Percentiles rank a stretch among this genome's conserved stretches.
Evolutionary conservation across 352 stramenopile species (phyloP).

Genomic region (Pythium inflatum): DNA sequence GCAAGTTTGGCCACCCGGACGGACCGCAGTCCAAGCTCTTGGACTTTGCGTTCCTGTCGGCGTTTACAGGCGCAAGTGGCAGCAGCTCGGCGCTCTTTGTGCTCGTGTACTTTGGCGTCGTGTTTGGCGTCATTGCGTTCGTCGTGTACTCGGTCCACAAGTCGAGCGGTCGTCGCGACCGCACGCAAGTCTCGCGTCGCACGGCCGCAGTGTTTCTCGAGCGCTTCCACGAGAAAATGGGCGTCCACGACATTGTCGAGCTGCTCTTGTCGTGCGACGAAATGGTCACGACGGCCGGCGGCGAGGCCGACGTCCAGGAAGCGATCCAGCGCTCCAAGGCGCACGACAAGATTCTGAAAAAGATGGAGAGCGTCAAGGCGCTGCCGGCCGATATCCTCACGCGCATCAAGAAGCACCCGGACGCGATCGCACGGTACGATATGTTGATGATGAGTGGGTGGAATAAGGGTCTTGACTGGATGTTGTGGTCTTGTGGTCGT

Average conservation of each 20-base stretch:
- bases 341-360: constrained; percentile 82
- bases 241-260: constrained; percentile 80
- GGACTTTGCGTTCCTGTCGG: constrained; percentile 68
- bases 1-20: constrained; percentile 81
- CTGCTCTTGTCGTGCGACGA: constrained; percentile 76
- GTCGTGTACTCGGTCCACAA: constrained; percentile 67
- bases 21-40: constrained; percentile 76
- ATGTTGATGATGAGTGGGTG: too few relatives aligned
- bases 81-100: constrained; percentile 63
- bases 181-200: constrained; percentile 59
- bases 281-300: constrained; percentile 53
- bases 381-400: constrained; percentile 59
- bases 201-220: constrained; percentile 55
- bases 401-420: constrained; percentile 79
- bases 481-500: too few relatives aligned
- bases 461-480: too few relatives aligned
- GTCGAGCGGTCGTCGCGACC: constrained; percentile 56
- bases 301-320: constrained; percentile 46
- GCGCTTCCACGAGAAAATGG: constrained; percentile 70
- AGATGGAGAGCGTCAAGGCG: constrained; percentile 73
- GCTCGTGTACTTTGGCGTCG: constrained; percentile 65
- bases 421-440: constrained; percentile 56
- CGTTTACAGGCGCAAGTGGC: constrained; percentile 46
- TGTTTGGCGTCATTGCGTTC: constrained; percentile 66
- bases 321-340: constrained; percentile 61